Evolutionary conservation across 176 grass and related monocot species (phyloP).

Genomic region (Avena atlantica): DNA sequence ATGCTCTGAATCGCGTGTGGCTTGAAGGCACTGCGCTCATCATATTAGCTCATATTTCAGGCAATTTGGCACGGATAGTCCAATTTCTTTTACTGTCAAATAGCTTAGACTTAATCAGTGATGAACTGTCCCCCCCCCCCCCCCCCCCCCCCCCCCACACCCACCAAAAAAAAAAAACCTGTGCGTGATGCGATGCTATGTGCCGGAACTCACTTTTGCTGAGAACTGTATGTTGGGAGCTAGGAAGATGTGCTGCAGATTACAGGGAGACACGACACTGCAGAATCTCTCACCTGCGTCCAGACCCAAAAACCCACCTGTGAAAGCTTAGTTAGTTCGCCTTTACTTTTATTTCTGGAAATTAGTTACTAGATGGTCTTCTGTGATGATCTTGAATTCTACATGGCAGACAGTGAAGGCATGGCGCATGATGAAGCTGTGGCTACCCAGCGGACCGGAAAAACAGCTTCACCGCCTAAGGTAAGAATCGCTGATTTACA

Average conservation of each 20-base stretch:
- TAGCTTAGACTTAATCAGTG: too few species aligned
- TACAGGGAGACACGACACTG: neutral
- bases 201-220: neutral
- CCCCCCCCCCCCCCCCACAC: too few species aligned
- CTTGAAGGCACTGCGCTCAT: too few species aligned
- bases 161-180: too few species aligned
- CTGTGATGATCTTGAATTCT: slow-evolving; percentile 30
- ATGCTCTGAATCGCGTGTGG: too few species aligned
- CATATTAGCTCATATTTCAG: too few species aligned
- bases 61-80: too few species aligned
- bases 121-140: too few species aligned
- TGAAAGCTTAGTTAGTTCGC: neutral
- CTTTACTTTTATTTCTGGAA: neutral
- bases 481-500: slow-evolving; percentile 47
- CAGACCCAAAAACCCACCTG: neutral
- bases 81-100: too few species aligned
- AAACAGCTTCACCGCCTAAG: slow-evolving; percentile 67
- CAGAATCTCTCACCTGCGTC: neutral
- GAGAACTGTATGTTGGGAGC: neutral
- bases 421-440: slow-evolving; percentile 81
- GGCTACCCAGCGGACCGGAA: slow-evolving; percentile 67
- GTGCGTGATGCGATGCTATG: neutral
- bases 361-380: neutral
- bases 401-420: slow-evolving; percentile 19
- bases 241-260: neutral